phyloP scores from a whole-genome alignment of 768 basidiomycete genomes.

The Phanerochaete carnosa region DNA sequence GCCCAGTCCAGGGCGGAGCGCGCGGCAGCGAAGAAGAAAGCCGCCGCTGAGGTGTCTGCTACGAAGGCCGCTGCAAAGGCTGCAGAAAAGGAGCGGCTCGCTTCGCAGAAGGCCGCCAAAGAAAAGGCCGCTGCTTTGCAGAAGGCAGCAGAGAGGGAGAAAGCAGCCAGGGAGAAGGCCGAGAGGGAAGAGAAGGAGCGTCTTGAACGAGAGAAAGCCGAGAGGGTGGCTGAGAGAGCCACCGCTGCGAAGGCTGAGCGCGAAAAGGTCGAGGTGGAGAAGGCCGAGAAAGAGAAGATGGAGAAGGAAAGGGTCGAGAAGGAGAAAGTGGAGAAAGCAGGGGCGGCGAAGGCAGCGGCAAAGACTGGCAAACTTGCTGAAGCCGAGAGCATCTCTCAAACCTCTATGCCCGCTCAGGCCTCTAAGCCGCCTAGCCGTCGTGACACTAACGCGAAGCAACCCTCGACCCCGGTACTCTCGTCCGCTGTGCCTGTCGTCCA shows the following conservation, averaged over 20 bases:
- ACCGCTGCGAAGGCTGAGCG: not conserved
- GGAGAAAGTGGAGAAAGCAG: slow-evolving; percentile 26
- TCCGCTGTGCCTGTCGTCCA: slow-evolving; percentile 40
- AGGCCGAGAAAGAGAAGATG: slow-evolving; percentile 32
- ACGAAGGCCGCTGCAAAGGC: slow-evolving; percentile 53
- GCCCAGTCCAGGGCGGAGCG: slow-evolving; percentile 55
- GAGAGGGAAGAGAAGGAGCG: slow-evolving; percentile 36
- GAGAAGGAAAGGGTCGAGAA: slow-evolving; percentile 38
- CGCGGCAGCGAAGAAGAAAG: slow-evolving; percentile 64
- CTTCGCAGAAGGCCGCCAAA: slow-evolving; percentile 51
- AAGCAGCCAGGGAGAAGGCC: slow-evolving; percentile 32
- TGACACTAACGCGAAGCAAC: slow-evolving; percentile 24
- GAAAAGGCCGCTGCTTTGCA: slow-evolving; percentile 40
- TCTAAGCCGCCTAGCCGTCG: slow-evolving; percentile 20
- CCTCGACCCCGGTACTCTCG: slow-evolving; percentile 12
- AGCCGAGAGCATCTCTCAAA: not conserved
- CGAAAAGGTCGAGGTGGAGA: slow-evolving; percentile 35
- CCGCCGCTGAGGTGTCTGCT: slow-evolving; percentile 54
- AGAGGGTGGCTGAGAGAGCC: slow-evolving; percentile 7
- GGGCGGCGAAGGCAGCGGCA: slow-evolving; percentile 16
- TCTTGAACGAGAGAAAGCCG: slow-evolving; percentile 25
- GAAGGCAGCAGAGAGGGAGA: slow-evolving; percentile 37
- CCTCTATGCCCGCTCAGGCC: slow-evolving; percentile 12
- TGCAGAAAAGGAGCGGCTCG: slow-evolving; percentile 51
- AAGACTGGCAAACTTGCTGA: not conserved